Evolutionary conservation across 225 moss, liverwort and hornwort genomes (phyloP), one percentile per base, ranked within the genome.

Genomic region (Antitrichia curtipendula): DNA sequence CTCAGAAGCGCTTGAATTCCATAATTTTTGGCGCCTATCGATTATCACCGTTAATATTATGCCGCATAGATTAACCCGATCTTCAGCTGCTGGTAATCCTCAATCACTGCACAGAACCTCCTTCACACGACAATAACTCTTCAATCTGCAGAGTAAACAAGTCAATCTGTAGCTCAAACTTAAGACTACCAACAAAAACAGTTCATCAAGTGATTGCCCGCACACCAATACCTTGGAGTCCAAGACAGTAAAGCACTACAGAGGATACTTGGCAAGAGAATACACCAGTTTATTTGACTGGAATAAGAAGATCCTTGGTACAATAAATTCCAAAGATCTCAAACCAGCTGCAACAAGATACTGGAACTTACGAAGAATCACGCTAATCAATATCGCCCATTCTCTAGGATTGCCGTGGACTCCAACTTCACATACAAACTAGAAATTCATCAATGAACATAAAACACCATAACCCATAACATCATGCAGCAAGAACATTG

Each of bases 191-290:
- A n/a, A n/a, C 5, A 65, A 36, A 20, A 3, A 12, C 6, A 7
- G 4, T n/a, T n/a, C 2, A n/a, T 22, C 21, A 21, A 21, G 12
- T 12, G n/a, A n/a, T 2, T 4, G 4, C 2, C n/a, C 14, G 24
- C 40, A 40, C 40, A 69, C 14, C 40, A 69, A 40, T 8, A 24
- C 24, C 40, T 14, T 23, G 4, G 23, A 40, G 14, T 34, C 24
- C 41, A 41, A 15, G 8, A 25, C 15, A 15, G 5, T 15, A 5
- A 15, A 40, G 34, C 24, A 24, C 40, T 24, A 14, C 3, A 41
- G 36, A 14, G 14, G 9, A 70, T 41, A 3, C 70, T 43, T 43
- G 5, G 70, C 41, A 16, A 16, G 16, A 43, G 43, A 27, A 70
- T 3, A 8, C 24, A 70, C 5, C 41, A 8, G 8, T 23, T 24